Conservation (phyloP, 2,329 filamentous ascomycete species). For the Curvularia sp. region DNA sequence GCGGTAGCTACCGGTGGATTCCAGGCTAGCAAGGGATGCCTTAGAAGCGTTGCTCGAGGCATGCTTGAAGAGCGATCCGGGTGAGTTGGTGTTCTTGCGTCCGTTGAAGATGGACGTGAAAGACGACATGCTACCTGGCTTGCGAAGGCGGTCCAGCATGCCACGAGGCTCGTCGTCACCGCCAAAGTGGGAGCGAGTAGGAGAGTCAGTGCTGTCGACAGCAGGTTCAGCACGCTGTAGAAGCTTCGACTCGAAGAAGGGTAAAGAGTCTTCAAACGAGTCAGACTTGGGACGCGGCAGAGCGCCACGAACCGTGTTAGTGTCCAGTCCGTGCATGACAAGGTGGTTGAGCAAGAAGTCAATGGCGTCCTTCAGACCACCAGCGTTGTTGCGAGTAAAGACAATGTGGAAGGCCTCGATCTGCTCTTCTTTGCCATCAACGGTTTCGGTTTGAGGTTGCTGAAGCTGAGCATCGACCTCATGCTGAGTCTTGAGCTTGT, state of each 20-base stretch:
- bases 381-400: constrained; percentile 96
- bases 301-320: constrained; percentile 81
- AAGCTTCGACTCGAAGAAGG: constrained; percentile 96
- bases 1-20: constrained; percentile 93
- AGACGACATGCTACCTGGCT: constrained; percentile 91
- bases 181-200: constrained; percentile 82
- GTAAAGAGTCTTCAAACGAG: constrained; percentile 95
- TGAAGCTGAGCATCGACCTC: constrained; percentile 85
- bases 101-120: constrained; percentile 95
- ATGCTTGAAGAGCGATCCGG: constrained; percentile 82
- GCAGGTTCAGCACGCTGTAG: constrained; percentile 88
- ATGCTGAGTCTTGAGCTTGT: constrained; percentile 88
- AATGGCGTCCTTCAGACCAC: constrained; percentile 92
- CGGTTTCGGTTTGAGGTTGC: constrained; percentile 52
- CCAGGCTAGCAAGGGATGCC: constrained; percentile 93
- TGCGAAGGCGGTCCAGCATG: constrained; percentile 89
- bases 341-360: constrained; percentile 89
- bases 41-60: constrained; percentile 90
- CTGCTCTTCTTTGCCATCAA: constrained; percentile 52
- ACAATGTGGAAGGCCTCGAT: constrained; percentile 58
- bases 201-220: constrained; percentile 79
- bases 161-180: constrained; percentile 80
- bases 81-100: constrained; percentile 87
- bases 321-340: constrained; percentile 88
- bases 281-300: constrained; percentile 98